Base-by-base conservation (phyloP, 2,329 filamentous ascomycete genomes). In the Hymenoscyphus linearis region DNA sequence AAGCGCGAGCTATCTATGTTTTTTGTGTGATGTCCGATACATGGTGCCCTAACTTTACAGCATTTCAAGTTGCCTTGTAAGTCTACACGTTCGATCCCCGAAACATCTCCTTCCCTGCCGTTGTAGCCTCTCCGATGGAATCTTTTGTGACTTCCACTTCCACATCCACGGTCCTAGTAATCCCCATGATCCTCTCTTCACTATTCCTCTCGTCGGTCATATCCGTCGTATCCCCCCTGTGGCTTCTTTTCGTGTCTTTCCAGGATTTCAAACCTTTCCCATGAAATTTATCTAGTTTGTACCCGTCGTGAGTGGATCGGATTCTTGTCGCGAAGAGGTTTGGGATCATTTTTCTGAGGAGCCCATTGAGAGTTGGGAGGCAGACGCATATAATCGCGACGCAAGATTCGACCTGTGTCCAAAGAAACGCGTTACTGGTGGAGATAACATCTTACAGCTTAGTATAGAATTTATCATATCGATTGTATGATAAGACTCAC, bases 321-420 rank as follows among this genome's bases (percentile, higher is more conserved):
- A 37, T 26, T n/a, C 16, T 16, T 10, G 36, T 47, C 13, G 25
- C 6, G 55, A 57, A 57, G 18, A 57, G 36, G n/a, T 22, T 52
- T 1, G 63, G 60, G 12, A 63, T 44, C 10, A 65, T 18, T 27
- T 40, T 54, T 10, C 13, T 52, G 12, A 63, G 36, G 9, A 61
- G 58, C 13, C 60, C 58, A 55, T 61, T 64, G 37, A 65, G 57
- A 6, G 60, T 62, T 12, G 64, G 64, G 14, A 62, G 55, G 14
- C 59, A 65, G 26, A 58, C 58, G 25, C 64, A 65, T n/a, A 65
- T 64, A 2, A 65, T 59, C 5, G 56, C 64, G 14, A 64, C 62
- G 31, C 56, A 60, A 14, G 64, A 54, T 59, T 65, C 64, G 16
- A 65, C 36, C 54, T 64, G 62, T n/a, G 64, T 64, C 62, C 64